Evolutionary conservation across 2,329 filamentous ascomycete species (phyloP).

Genomic region (Corinectria fuckeliana): DNA sequence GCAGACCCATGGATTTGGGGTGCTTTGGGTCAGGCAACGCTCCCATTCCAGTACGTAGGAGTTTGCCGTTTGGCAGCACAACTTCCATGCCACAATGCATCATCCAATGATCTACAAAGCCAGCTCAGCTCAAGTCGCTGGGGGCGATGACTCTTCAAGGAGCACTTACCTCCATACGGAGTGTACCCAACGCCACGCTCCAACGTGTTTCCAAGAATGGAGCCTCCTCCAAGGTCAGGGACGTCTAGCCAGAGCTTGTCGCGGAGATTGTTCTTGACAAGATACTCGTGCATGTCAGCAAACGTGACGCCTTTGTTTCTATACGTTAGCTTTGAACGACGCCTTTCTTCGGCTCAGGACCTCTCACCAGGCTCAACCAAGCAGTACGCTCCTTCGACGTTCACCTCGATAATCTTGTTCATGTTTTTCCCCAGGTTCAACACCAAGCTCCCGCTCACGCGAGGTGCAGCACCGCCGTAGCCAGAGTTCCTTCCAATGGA

Average conservation of each 20-base stretch:
- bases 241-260: constrained; percentile 19
- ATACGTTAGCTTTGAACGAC: background rate
- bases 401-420: constrained; percentile 19
- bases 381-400: constrained; percentile 18
- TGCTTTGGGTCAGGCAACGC: constrained; percentile 8
- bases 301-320: background rate
- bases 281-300: constrained; percentile 6
- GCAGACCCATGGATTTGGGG: background rate
- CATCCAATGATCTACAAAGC: background rate
- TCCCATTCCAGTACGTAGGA: constrained; percentile 17
- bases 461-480: constrained; percentile 14
- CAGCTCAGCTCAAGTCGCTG: background rate
- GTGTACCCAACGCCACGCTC: constrained; percentile 22
- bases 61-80: constrained; percentile 9
- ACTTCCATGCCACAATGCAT: constrained; percentile 18
- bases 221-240: constrained; percentile 15
- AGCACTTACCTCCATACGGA: constrained; percentile 11
- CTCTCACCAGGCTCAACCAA: constrained; percentile 14
- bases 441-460: constrained; percentile 9
- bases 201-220: constrained; percentile 12
- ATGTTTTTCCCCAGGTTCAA: constrained; percentile 13
- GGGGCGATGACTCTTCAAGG: no score
- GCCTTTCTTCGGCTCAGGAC: background rate
- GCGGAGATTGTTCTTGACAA: constrained; percentile 9
- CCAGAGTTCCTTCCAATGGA: constrained; percentile 23